phyloP scores from a whole-genome alignment of 2,329 filamentous ascomycete genomes.

The Phaeoacremonium minimum region DNA sequence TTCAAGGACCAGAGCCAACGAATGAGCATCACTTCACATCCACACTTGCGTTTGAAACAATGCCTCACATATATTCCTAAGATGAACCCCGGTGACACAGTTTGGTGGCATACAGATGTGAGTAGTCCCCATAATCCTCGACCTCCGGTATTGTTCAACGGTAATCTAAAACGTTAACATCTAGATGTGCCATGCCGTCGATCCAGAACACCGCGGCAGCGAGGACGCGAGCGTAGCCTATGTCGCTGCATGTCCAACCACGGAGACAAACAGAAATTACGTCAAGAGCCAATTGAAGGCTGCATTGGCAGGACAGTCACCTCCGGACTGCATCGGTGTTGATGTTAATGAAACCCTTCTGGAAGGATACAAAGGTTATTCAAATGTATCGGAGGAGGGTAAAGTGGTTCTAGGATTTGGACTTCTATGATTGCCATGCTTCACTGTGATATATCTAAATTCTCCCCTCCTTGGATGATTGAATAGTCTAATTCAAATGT shows the following conservation, averaged over 20 bases:
- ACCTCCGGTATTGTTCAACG: no score
- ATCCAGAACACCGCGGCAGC: conserved; percentile 6
- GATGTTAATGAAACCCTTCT: no score
- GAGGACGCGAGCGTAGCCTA: conserved; percentile 5
- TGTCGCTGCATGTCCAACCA: conserved; percentile 8
- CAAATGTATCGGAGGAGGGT: no score
- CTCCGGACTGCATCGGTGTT: no score
- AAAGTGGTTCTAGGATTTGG: no score
- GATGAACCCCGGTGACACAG: conserved; percentile 30
- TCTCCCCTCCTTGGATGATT: no score
- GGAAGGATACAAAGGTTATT: no score
- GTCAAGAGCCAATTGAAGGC: conserved; percentile 4
- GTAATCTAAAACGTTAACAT: no score
- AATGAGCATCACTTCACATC: conserved; percentile 27
- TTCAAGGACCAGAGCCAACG: conserved; percentile 25
- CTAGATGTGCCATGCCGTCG: conserved; percentile 11
- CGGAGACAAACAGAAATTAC: conserved; percentile 5
- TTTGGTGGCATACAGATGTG: conserved; percentile 13
- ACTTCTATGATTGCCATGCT: no score
- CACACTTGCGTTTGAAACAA: conserved; percentile 30
- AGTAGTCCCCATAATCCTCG: no score
- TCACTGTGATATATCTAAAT: no score
- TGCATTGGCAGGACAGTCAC: background rate
- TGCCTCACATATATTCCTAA: conserved; percentile 30
- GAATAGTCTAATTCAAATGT: no score